Conservation (phyloP, 176 grass and related monocot species). For the Oryza punctata region DNA sequence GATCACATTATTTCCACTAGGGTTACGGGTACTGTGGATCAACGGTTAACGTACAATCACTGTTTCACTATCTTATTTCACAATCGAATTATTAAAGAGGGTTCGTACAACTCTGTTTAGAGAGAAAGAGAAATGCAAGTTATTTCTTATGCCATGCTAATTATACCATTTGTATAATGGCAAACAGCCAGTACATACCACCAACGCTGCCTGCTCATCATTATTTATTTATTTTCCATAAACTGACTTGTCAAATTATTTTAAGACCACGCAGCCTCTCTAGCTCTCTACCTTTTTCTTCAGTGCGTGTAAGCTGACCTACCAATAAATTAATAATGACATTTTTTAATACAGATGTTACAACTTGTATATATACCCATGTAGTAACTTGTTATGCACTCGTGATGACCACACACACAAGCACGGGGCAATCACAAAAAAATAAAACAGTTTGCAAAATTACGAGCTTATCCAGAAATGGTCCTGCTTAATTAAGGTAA, state of each 20-base stretch:
- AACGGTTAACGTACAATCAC: not conserved
- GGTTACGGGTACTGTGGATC: not conserved
- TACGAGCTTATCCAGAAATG: conserved; percentile 1
- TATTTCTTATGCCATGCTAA: not conserved
- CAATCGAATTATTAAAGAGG: not conserved
- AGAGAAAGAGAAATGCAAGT: not conserved
- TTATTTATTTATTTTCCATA: not conserved
- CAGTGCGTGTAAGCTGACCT: not conserved
- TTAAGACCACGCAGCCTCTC: not conserved
- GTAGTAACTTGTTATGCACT: not conserved
- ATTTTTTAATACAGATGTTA: not conserved
- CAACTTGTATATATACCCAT: not conserved
- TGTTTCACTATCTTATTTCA: not conserved
- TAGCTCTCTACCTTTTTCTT: not conserved
- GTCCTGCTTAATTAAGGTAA: not conserved
- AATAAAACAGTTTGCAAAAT: not conserved
- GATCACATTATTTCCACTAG: not conserved
- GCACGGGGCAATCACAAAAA: not conserved
- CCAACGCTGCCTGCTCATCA: not conserved
- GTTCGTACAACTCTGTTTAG: not conserved
- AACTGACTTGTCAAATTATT: not conserved
- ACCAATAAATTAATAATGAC: not conserved
- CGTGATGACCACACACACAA: not conserved
- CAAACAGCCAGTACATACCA: not conserved
- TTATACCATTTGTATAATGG: not conserved